Conservation (phyloP, 495 filamentous ascomycete species). For the Tetracladium setigerum region DNA sequence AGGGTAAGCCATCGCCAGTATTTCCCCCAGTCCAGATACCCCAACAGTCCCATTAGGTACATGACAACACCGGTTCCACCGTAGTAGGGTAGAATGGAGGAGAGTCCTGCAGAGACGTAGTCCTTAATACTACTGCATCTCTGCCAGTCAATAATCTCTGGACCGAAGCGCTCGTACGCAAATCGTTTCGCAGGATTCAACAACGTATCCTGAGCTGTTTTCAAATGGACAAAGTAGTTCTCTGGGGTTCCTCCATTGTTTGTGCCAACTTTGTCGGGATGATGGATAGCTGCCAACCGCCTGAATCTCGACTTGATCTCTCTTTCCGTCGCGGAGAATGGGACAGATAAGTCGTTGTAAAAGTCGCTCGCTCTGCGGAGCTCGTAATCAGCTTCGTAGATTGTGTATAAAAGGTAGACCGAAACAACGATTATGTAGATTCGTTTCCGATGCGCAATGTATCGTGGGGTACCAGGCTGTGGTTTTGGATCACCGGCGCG, state of each 20-base stretch:
- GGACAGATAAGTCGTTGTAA: constrained; percentile 66
- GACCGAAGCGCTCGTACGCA: constrained; percentile 90
- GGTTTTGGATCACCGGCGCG: constrained; percentile 85
- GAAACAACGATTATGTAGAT: constrained; percentile 78
- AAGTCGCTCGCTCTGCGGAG: constrained; percentile 64
- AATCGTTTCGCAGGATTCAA: constrained; percentile 72
- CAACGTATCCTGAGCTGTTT: constrained; percentile 77
- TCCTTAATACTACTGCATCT: constrained; percentile 66
- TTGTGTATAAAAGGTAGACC: constrained; percentile 81
- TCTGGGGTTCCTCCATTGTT: constrained; percentile 31
- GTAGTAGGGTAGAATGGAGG: constrained; percentile 53
- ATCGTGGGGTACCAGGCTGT: constrained; percentile 60
- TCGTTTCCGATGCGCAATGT: constrained; percentile 61
- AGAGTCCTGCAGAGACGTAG: constrained; percentile 58
- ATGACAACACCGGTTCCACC: constrained; percentile 50
- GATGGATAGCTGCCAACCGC: constrained; percentile 72
- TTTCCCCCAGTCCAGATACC: constrained; percentile 76
- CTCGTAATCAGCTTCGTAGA: constrained; percentile 86
- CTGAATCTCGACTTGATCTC: constrained; percentile 80
- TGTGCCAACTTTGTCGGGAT: constrained; percentile 71
- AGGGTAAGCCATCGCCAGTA: constrained; percentile 89
- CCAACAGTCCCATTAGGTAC: constrained; percentile 62
- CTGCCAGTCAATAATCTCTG: constrained; percentile 60
- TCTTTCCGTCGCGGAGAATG: constrained; percentile 59
- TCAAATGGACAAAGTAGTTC: constrained; percentile 71